Conservation (phyloP, 2,329 filamentous ascomycete species). For the Boeremia lycopersici region DNA sequence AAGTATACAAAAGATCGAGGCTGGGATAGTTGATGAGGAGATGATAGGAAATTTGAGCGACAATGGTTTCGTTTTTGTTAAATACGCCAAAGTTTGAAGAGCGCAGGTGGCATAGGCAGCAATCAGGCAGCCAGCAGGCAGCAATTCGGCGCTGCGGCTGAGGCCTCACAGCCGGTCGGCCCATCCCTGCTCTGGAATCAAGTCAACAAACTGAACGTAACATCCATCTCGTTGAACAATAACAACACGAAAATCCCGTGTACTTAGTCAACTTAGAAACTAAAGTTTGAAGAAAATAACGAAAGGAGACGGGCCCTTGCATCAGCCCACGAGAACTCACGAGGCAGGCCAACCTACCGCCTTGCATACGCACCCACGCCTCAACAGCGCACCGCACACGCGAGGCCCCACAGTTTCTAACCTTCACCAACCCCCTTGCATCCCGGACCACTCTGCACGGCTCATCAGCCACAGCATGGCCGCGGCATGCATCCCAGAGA, state of each 20-base stretch:
- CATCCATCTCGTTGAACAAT: neutral
- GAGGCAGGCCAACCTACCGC: neutral
- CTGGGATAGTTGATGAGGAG: too few relatives aligned
- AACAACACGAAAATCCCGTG: neutral
- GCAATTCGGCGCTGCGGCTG: neutral
- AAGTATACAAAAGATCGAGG: too few relatives aligned
- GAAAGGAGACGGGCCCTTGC: neutral
- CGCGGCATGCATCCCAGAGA: neutral
- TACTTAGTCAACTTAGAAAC: neutral
- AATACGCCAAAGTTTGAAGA: neutral
- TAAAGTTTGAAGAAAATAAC: neutral
- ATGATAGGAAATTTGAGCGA: neutral
- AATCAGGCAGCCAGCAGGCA: slow-evolving; percentile 3
- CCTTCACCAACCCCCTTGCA: slow-evolving; percentile 6
- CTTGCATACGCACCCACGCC: slow-evolving; percentile 5
- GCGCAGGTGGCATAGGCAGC: neutral
- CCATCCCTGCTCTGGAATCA: neutral
- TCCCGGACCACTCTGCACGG: neutral
- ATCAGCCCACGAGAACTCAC: neutral
- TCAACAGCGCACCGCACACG: slow-evolving; percentile 9
- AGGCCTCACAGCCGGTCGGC: neutral
- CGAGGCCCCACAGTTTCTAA: neutral
- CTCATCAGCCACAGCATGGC: neutral
- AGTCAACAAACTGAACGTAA: neutral
- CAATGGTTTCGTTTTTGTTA: neutral